These are phyloP conservation scores for Eutrema yunnanense DNA, from an alignment of 345 rosid species.

Conservation along the genomic window DNA sequence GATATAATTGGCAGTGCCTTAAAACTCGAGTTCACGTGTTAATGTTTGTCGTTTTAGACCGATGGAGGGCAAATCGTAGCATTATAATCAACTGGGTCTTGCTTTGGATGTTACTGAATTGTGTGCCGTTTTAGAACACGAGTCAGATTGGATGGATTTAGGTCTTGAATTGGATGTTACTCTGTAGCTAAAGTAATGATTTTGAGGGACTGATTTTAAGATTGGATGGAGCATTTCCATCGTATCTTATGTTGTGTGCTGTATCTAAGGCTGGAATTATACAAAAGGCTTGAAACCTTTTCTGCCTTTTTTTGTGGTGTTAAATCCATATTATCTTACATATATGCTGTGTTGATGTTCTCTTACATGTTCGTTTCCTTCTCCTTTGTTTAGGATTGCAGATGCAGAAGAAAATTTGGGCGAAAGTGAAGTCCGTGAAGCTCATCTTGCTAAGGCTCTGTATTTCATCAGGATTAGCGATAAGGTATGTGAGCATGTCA, in stretches of 20 bases:
- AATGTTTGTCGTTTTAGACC: not conserved
- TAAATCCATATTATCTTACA: not conserved
- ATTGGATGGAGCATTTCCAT: not conserved
- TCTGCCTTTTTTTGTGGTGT: not conserved
- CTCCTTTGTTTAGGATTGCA: constrained; percentile 56
- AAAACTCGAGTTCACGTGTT: not conserved
- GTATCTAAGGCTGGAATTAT: not conserved
- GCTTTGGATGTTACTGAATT: not conserved
- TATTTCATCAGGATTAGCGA: constrained; percentile 80
- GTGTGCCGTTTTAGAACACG: not conserved
- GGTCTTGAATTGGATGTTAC: not conserved
- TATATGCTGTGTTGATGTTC: not conserved
- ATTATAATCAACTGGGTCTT: not conserved
- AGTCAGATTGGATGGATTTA: not conserved
- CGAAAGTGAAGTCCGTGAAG: constrained; percentile 98
- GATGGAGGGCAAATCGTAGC: not conserved
- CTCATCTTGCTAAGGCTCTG: constrained; percentile 93
- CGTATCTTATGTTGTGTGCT: not conserved
- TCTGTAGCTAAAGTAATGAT: not conserved
- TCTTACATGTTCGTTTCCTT: not conserved
- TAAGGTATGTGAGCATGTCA: constrained; percentile 45
- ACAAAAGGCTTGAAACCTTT: not conserved
- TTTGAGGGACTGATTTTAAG: not conserved
- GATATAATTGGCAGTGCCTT: not conserved
- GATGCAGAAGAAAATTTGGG: constrained; percentile 98